Evolutionary conservation across 495 filamentous ascomycete genomes (phyloP), one percentile per base, ranked within the genome.

Genomic region (Podospora didyma): DNA sequence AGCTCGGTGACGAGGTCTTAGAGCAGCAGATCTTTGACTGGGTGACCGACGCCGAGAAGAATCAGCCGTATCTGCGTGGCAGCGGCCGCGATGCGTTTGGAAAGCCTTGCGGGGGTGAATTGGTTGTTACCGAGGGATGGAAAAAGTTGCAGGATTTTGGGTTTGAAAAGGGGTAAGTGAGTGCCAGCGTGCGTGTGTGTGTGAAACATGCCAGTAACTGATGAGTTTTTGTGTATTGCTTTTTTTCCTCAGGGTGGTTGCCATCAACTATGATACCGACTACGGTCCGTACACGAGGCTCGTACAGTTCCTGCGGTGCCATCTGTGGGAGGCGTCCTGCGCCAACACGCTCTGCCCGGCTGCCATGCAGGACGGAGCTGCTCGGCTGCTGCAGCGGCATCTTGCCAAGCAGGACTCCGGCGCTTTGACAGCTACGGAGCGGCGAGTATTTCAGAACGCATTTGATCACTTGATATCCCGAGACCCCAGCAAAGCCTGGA

Each of bases 331-430:
- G 16, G 80, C 75, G 5, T 86, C 84, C 14, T 83, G 77, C 17
- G 84, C 79, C 0, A 76, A 81, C 44, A 83, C 83, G 3, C 81
- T 81, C 16, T 90, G 88, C 63, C 87, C 87, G 0, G 81, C 79
- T 41, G 82, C 80, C 21, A 90, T 89, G 87, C 81, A 80, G 11
- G 87, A 90, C 59, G 88, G 87, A 11, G 87, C 86, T 7, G 82
- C 86, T 7, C 76, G 79, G 12, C 73, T 90, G 7, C 75, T 90
- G 1, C 68, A 75, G 11, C 70, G 70, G 6, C 82, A 85, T 53
- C 67, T 88, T 20, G 49, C 64, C 42, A 56, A 54, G 10, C 31
- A 28, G 11, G 14, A 47, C 14, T 4, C n/a, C 4, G 34, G 31
- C 12, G 57, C 24, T 14, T 56, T 74, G 14, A 66, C 69, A 14